A percentile compares a stretch with the other conserved stretches of the same genome.
Conservation (phyloP, 1,284 basidiomycete species). For the Ustilago lituana region DNA sequence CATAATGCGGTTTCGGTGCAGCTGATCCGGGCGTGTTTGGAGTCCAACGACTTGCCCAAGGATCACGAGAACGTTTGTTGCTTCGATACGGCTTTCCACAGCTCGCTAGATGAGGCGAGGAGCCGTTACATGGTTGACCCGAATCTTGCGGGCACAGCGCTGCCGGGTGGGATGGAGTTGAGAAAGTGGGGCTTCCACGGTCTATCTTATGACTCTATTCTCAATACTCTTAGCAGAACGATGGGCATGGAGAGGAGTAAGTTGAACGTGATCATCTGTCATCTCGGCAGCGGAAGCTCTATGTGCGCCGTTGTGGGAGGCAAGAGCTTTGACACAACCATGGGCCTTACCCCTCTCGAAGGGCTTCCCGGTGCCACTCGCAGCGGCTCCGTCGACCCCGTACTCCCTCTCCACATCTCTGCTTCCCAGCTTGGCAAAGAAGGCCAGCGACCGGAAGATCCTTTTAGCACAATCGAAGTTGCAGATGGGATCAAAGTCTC, state of each 20-base stretch:
- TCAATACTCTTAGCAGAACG: constrained; percentile 1
- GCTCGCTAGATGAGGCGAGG: constrained; percentile 7
- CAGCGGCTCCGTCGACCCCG: constrained; percentile 31
- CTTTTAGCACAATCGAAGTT: constrained; percentile 9
- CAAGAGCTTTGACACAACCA: constrained; percentile 29
- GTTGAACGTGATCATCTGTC: constrained; percentile 33
- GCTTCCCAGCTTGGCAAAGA: background rate
- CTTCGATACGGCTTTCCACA: constrained; percentile 37
- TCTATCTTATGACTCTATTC: constrained; percentile 20
- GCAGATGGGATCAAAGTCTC: constrained; percentile 3
- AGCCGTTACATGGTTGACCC: constrained; percentile 17
- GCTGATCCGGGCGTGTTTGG: constrained; percentile 21
- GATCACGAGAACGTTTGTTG: constrained; percentile 15
- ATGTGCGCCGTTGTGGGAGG: constrained; percentile 28
- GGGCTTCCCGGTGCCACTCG: constrained; percentile 37
- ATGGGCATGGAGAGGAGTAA: background rate
- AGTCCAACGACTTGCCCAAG: background rate
- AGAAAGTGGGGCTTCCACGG: constrained; percentile 41
- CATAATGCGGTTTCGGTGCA: constrained; percentile 29
- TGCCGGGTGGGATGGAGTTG: constrained; percentile 32
- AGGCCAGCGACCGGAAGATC: background rate
- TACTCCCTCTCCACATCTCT: constrained; percentile 29
- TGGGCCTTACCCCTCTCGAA: constrained; percentile 42
- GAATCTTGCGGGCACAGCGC: background rate
- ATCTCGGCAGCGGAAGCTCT: constrained; percentile 27